Percentiles rank a stretch among this genome's conserved stretches.
Conservation (phyloP, 176 grass and related monocot genomes). For the Alopecurus myosuroides region DNA sequence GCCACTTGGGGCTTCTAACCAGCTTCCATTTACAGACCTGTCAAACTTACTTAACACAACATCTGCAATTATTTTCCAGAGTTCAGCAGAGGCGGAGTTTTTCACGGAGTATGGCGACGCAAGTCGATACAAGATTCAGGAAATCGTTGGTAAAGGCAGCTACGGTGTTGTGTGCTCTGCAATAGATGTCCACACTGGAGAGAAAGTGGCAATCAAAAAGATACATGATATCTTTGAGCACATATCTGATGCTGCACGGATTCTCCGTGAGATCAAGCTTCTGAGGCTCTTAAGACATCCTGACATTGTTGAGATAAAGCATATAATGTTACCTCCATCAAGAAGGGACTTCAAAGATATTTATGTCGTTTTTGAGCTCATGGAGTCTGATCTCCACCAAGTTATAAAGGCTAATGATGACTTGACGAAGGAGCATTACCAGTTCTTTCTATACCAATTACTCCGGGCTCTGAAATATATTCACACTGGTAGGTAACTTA, state of each 20-base stretch:
- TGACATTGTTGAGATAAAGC: constrained; percentile 99
- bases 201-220: constrained; percentile 98
- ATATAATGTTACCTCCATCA: constrained; percentile 98
- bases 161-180: constrained; percentile 97
- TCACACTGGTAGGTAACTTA: constrained; percentile 60
- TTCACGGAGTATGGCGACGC: constrained; percentile 95
- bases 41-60: constrained; percentile 8
- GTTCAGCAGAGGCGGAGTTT: constrained; percentile 69
- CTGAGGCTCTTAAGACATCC: constrained; percentile 91
- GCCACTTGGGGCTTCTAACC: neutral
- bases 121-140: constrained; percentile 95
- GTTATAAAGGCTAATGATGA: constrained; percentile 99
- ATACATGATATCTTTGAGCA: constrained; percentile 99
- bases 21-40: neutral
- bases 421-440: constrained; percentile 96
- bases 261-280: constrained; percentile 98
- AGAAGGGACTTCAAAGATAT: constrained; percentile 97
- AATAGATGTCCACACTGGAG: constrained; percentile 83
- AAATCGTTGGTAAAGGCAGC: constrained; percentile 97
- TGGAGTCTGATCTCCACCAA: constrained; percentile 99
- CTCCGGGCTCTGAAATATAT: constrained; percentile 99
- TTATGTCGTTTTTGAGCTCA: constrained; percentile 99
- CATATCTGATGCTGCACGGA: constrained; percentile 92
- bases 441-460: constrained; percentile 98
- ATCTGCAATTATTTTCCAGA: constrained; percentile 43